These are phyloP conservation scores for Alternaria viburni DNA, from an alignment of 2,329 filamentous ascomycete species.

Conservation along the genomic window DNA sequence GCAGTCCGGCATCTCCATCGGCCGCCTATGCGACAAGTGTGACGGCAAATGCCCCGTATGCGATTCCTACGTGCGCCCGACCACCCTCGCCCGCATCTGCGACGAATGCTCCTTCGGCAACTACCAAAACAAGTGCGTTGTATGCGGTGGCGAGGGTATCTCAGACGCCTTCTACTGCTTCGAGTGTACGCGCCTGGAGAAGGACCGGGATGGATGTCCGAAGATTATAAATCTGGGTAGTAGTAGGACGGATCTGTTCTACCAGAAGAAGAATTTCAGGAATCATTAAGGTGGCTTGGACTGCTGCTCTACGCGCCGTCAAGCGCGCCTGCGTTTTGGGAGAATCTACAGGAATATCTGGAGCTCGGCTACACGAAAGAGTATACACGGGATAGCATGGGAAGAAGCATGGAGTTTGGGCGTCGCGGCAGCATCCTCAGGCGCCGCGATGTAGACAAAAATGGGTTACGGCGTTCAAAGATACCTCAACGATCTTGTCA, in stretches of 20 bases:
- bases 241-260: constrained; percentile 89
- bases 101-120: constrained; percentile 99
- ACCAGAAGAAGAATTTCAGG: constrained; percentile 75
- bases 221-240: constrained; percentile 99
- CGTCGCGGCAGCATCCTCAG: background rate
- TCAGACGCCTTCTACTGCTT: constrained; percentile 99
- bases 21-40: constrained; percentile 98
- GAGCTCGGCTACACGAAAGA: background rate
- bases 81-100: constrained; percentile 96
- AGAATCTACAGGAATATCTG: background rate
- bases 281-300: constrained; percentile 55
- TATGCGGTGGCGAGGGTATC: constrained; percentile 97
- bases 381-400: background rate
- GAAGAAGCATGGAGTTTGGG: constrained; percentile 1
- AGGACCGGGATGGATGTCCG: constrained; percentile 95
- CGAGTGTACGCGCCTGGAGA: constrained; percentile 95
- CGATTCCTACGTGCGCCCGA: constrained; percentile 98
- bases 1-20: constrained; percentile 95
- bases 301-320: background rate
- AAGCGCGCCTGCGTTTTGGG: too few relatives aligned
- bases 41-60: constrained; percentile 99
- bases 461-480: background rate
- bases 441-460: background rate
- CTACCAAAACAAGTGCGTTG: constrained; percentile 99
- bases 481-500: constrained; percentile 1